Base-by-base conservation (phyloP, 495 filamentous ascomycete genomes). In the Penicillium chermesinum region DNA sequence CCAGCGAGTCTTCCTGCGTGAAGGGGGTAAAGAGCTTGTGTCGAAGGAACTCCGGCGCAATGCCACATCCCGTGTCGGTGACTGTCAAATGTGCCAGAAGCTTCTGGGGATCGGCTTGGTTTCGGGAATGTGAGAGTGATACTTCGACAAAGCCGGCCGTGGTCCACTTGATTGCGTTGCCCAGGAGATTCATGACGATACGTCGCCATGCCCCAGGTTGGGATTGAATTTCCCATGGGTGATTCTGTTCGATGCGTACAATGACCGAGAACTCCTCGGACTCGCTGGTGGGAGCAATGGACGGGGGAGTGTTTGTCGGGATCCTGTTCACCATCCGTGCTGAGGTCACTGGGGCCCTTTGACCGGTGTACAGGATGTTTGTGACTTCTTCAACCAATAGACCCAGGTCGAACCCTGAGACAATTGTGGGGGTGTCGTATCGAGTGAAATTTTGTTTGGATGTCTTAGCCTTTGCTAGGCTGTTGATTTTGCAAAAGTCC, bases 161-260 rank as follows among this genome's bases (percentile, higher is more conserved):
- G 5, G 80, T 86, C 60, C 82, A 86, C 45, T 89, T 89, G 18
- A 87, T 64, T 0, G 85, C 77, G 59, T 89, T 89, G 8, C 85
- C 82, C 27, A 86, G 76, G 1, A 88, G 57, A 53, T 89, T 88
- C 80, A 87, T 83, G 19, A 89, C 70, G 10, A 87, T 75, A 16
- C 85, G 70, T 27, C 80, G 71, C 60, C 84, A 72, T 0, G 82
- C 84, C 2, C 83, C 84, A 0, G 82, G 73, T 21, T 84, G 72
- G 0, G 76, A 77, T 8, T 64, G 66, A 61, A 84, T 80, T 16
- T 71, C 58, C 69, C 78, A 85, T 33, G 75, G 66, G 1, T 63
- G 57, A 1, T 63, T 55, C 13, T 69, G 63, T 34, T 82, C 74
- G 18, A 85, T 72, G 50, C 82, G 76, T 3, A 86, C 59, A 30